Evolutionary conservation across 2,329 filamentous ascomycete genomes (phyloP).

Genomic region (Microdochium trichocladiopsis): DNA sequence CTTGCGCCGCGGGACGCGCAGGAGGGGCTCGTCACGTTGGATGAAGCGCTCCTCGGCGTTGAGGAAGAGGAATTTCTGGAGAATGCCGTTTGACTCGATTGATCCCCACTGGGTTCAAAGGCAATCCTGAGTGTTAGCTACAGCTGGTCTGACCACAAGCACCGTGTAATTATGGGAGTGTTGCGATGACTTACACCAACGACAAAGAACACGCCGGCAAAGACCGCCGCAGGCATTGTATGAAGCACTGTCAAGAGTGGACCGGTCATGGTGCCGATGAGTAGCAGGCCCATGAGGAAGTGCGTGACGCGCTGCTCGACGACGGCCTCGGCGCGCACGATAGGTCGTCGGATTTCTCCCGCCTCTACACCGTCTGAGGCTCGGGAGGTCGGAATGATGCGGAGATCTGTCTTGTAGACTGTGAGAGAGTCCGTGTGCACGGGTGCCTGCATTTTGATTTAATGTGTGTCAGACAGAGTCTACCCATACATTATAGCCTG

Average conservation of each 20-base stretch:
- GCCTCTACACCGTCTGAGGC: constrained; percentile 15
- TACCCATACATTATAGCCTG: too few relatives aligned
- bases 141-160: too few relatives aligned
- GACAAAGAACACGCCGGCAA: constrained; percentile 51
- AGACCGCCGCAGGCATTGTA: constrained; percentile 45
- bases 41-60: constrained; percentile 36
- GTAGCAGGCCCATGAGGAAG: constrained; percentile 44
- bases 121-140: too few relatives aligned
- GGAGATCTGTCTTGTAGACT: constrained; percentile 28
- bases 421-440: constrained; percentile 49
- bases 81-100: constrained; percentile 46
- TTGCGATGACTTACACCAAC: constrained; percentile 47
- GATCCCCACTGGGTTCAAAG: constrained; percentile 28
- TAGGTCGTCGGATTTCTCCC: constrained; percentile 32
- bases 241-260: constrained; percentile 44
- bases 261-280: constrained; percentile 49
- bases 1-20: constrained; percentile 31
- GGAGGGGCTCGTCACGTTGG: constrained; percentile 36
- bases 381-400: constrained; percentile 31
- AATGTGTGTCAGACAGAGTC: not conserved
- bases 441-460: constrained; percentile 33
- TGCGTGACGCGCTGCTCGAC: constrained; percentile 50
- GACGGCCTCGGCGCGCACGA: constrained; percentile 35
- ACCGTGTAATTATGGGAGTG: too few relatives aligned
- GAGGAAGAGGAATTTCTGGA: constrained; percentile 41